Base-by-base conservation (phyloP, 305 asterid species). In the Fraxinus xanthoxyloides region DNA sequence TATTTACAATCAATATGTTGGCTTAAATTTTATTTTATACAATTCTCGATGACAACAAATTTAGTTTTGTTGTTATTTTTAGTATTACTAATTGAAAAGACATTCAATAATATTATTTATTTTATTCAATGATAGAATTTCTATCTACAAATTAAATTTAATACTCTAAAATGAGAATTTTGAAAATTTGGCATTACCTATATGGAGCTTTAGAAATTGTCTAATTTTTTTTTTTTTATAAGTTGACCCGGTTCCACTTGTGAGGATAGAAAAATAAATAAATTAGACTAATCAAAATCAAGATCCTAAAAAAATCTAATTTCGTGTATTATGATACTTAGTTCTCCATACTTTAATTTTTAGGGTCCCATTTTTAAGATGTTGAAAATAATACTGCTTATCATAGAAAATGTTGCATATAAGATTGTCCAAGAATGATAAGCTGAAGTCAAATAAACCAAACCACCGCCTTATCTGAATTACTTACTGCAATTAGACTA, bases 311-410 rank as follows among this genome's bases (percentile, higher is more conserved):
- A 24, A 5, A 43, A 63, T 28, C 34, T 63, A 0, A 26, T 63
- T 63, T 63, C 72, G 13, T 63, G 72, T 3, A 63, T 63, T 5
- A 4, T 30, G 19, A 70, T 15, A 70, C 74, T 28, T 26, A 19
- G 12, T 65, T 65, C 35, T 67, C 19, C 72, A 7, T 21, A 4
- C 69, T 23, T 23, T 1, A 23, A 65, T 65, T 9, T 21, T 19
- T 6, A 23, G 75, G 59, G 78, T 24, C 46, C 21, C 10, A 35
- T 54, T 23, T 73, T 73, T 65, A 65, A 65, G 28, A 72, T 80
- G 73, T 73, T 81, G 80, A 75, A 81, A 81, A 81, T 61, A 63
- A 74, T 3, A 59, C 19, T 0, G 76, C 76, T 75, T 81, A 81
- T 48, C 83, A 51, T 34, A 31, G 23, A 63, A 79, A 79, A 54